phyloP scores from a whole-genome alignment of 495 filamentous ascomycete genomes.

The Diplogelasinospora grovesii region DNA sequence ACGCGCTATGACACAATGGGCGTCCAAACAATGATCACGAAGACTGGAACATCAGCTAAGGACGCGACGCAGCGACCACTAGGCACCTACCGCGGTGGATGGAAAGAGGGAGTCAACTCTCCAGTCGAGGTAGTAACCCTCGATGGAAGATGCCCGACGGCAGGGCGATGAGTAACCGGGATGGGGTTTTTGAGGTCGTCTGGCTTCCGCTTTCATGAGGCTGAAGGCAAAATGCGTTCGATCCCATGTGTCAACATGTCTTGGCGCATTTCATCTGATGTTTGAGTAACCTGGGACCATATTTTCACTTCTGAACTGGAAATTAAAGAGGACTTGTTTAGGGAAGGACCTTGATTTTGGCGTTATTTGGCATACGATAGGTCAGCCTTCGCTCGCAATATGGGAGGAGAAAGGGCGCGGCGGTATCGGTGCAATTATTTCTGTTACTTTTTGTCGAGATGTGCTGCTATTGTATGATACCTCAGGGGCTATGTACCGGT shows the following conservation, averaged over 20 bases:
- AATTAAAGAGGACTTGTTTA: not conserved
- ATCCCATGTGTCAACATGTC: not conserved
- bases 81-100: conserved; percentile 1
- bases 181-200: conserved; percentile 47
- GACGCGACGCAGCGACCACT: conserved; percentile 29
- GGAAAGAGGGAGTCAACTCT: not conserved
- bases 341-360: not conserved
- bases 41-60: conserved; percentile 29
- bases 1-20: conserved; percentile 34
- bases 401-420: too few relatives aligned
- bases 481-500: too few relatives aligned
- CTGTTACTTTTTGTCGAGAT: too few relatives aligned
- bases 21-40: conserved; percentile 30
- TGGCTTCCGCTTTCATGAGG: too few relatives aligned
- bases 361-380: not conserved
- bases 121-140: conserved; percentile 5
- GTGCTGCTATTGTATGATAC: too few relatives aligned
- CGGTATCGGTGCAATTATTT: too few relatives aligned
- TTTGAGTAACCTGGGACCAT: not conserved
- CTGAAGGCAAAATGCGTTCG: not conserved
- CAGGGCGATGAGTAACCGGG: conserved; percentile 36
- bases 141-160: conserved; percentile 41
- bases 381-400: too few relatives aligned
- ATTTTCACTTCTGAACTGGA: not conserved
- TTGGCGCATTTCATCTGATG: not conserved